Base-by-base conservation (phyloP, 768 basidiomycete species). In the Termitomyces sp. region DNA sequence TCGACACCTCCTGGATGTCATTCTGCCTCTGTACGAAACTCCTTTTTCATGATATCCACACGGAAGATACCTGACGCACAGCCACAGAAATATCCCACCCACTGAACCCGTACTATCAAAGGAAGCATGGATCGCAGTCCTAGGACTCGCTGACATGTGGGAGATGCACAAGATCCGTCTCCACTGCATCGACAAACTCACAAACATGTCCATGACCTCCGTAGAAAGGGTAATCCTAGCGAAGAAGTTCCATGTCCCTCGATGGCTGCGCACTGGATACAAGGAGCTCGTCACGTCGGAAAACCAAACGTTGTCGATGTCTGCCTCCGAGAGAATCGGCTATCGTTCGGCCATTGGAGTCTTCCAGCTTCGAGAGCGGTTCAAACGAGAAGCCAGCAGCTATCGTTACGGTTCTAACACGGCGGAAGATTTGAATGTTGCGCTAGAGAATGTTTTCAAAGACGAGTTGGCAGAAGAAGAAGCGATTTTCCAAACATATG, bases 21-120 rank as follows among this genome's bases (percentile, higher is more conserved):
- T 66, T 12, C 55, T 53, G 35, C 65, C 62, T 17, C 54, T 61
- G 65, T 66, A 43, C 23, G 23, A 37, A 58, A 54, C 19, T 25
- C 7, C 9, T 29, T 3, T 16, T 43, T 29, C 27, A n/a, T 23
- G n/a, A 5, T 40, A 12, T 11, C 25, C 29, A 21, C 7, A 29
- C n/a, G 17, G 12, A 23, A 0, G 6, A n/a, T 29, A 23, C 7
- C 16, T 23, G 19, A 40, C 41, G 6, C 5, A 42, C 21, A 12
- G 10, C 11, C 10, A 17, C 37, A 61, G 58, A 38, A 45, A 61
- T 9, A 35, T 57, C n/a, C 58, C 58, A 25, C 44, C 49, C 10
- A 29, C 44, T 16, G 34, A 45, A 27, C 19, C 41, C 3, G 25
- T 14, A 4, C n/a, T 57, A 31, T 32, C 60, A 0, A 54, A 63